phyloP scores from a whole-genome alignment of 371 early-diverging fungal species.

The Apophysomyces trapeziformis region DNA sequence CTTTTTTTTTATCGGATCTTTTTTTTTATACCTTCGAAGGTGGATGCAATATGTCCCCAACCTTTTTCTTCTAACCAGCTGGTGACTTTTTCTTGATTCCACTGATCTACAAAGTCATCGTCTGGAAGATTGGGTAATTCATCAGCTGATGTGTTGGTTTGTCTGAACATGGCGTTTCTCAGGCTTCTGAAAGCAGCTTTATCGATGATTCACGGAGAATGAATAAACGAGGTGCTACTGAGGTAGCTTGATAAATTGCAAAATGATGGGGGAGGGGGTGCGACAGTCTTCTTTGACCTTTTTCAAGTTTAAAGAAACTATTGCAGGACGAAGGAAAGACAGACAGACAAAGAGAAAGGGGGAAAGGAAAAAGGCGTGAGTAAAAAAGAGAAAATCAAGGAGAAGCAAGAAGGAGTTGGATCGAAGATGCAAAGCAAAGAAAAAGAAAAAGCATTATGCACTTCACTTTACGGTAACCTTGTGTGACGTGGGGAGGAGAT shows the following conservation, averaged over 20 bases:
- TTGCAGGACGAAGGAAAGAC: not conserved
- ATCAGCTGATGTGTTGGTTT: conserved; percentile 34
- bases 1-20: not conserved
- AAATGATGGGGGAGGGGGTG: not conserved
- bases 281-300: too few species aligned
- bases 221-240: not conserved
- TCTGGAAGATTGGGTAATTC: conserved; percentile 23
- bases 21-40: conserved; percentile 43
- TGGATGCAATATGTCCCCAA: conserved; percentile 45
- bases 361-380: conserved; percentile 1
- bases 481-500: not conserved
- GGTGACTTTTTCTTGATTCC: conserved; percentile 44
- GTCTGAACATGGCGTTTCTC: conserved; percentile 21
- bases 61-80: conserved; percentile 49
- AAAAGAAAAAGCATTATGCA: conserved; percentile 9
- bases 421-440: conserved; percentile 8
- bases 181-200: not conserved
- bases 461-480: not conserved
- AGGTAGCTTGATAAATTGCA: not conserved
- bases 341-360: not conserved
- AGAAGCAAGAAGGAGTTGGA: conserved; percentile 9
- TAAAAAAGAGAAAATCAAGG: conserved; percentile 9
- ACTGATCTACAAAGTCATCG: conserved; percentile 34
- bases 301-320: not conserved
- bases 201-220: not conserved